phyloP scores from a whole-genome alignment of 306 rosid species.

The Vigna nakashimae region DNA sequence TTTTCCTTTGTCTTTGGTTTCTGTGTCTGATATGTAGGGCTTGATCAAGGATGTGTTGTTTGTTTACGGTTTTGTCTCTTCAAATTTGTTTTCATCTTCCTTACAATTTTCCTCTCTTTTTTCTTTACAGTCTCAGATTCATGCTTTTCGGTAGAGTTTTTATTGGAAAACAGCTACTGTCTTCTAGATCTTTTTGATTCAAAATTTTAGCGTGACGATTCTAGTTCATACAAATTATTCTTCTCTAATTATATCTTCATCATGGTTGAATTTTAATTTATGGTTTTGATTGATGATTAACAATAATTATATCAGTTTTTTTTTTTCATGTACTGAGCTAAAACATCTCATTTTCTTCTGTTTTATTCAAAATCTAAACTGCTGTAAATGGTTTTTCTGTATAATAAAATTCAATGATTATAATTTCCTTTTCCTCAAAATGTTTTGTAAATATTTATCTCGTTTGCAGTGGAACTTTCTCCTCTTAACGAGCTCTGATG shows the following conservation, averaged over 20 bases:
- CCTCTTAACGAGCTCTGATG: background rate
- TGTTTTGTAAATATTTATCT: background rate
- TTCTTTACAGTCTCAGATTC: background rate
- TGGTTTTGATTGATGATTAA: background rate
- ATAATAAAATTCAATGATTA: background rate
- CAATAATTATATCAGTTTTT: background rate
- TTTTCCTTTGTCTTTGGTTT: background rate
- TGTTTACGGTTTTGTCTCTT: background rate
- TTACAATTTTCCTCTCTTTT: background rate
- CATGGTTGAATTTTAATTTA: background rate
- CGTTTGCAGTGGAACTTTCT: conserved; percentile 1
- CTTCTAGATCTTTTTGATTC: conserved; percentile 21
- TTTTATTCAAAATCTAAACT: background rate
- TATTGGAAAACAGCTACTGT: background rate
- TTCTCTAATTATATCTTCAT: background rate
- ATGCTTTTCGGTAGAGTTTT: background rate
- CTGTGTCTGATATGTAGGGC: conserved; percentile 37
- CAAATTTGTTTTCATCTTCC: background rate
- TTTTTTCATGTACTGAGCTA: background rate
- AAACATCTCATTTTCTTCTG: background rate
- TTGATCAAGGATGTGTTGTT: background rate
- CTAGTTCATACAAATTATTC: background rate
- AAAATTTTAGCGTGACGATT: conserved; percentile 10
- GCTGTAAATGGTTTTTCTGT: conserved; percentile 15
- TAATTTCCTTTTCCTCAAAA: background rate